phyloP scores from a whole-genome alignment of 129 eudicot species.

The Saposhnikovia divaricata region DNA sequence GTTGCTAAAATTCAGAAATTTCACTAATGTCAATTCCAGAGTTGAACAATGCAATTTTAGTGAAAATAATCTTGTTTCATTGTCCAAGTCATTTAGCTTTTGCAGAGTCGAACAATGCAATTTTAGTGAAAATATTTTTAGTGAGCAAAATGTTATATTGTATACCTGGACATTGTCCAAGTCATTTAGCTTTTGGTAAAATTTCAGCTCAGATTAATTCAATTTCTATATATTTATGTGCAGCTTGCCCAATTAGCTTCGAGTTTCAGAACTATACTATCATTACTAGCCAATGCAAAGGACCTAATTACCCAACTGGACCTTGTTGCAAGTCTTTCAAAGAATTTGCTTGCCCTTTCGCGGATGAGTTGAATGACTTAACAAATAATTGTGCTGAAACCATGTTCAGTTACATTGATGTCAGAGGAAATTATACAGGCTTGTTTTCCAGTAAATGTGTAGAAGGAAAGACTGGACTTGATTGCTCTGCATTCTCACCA shows the following conservation, averaged over 20 bases:
- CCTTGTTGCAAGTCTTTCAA: conserved; percentile 50
- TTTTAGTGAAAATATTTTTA: background rate
- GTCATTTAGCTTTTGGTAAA: background rate
- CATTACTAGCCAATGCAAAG: conserved; percentile 64
- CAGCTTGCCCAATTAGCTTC: conserved; percentile 63
- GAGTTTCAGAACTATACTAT: conserved; percentile 54
- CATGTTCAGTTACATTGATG: conserved; percentile 59
- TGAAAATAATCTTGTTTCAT: too few species aligned
- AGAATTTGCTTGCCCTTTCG: conserved; percentile 65
- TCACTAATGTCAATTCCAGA: background rate
- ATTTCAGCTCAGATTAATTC: background rate
- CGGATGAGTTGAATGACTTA: conserved; percentile 31
- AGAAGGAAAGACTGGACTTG: conserved; percentile 47
- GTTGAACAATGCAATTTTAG: too few species aligned
- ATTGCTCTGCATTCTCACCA: conserved; percentile 44
- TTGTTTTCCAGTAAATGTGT: conserved; percentile 42
- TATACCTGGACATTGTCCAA: background rate
- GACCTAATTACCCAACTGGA: conserved; percentile 42
- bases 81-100: too few species aligned
- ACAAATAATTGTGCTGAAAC: conserved; percentile 39
- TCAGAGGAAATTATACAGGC: conserved; percentile 43
- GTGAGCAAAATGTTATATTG: background rate
- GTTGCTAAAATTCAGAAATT: background rate
- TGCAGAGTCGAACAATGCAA: background rate
- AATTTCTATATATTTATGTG: background rate